Evolutionary conservation across 2,329 filamentous ascomycete species (phyloP), one percentile per base, ranked within the genome.

Genomic region (Penicillium sp.): DNA sequence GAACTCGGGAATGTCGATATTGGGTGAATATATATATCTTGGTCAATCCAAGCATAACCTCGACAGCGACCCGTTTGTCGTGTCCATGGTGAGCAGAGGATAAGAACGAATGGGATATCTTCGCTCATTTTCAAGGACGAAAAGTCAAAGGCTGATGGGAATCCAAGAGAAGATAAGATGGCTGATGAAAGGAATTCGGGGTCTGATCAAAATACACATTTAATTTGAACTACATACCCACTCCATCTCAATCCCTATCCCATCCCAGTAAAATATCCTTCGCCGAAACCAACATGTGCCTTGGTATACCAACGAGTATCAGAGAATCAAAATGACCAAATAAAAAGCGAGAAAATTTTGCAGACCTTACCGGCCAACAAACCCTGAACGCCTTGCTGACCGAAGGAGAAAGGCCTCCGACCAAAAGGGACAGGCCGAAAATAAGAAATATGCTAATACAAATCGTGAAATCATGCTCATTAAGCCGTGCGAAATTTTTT

Each of bases 371-470:
- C 5, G 18, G 31, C 24, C 40, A 44, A 31, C 9, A 10, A 49
- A 25, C 48, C 36, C 56, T 43, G 38, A 66, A 65, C 64, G 61
- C 65, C 65, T 54, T 60, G 61, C 64, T 65, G 54, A 53, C 49
- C 53, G 54, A 51, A 33, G 46, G 47, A 54, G 52, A 46, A 42
- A 35, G 20, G 51, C 50, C 18, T 20, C 18, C 22, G n/a, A 45
- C 18, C 38, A 16, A 41, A 40, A 20, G 25, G 27, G 27, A 36
- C 24, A 24, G n/a, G 39, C 14, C 13, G 18, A 40, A 51, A 42
- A 46, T 25, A 44, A 46, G 36, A 39, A 20, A 54, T 48, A 55
- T 59, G 60, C 54, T 54, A 59, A 51, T 62, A 59, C 48, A 59
- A 49, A 46, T 62, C 59, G 49, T 62, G 31, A 57, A 44, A 56